Evolutionary conservation across 139 green algal species (phyloP), one percentile per base, ranked within the genome.

Genomic region (Chlorella vulgaris): DNA sequence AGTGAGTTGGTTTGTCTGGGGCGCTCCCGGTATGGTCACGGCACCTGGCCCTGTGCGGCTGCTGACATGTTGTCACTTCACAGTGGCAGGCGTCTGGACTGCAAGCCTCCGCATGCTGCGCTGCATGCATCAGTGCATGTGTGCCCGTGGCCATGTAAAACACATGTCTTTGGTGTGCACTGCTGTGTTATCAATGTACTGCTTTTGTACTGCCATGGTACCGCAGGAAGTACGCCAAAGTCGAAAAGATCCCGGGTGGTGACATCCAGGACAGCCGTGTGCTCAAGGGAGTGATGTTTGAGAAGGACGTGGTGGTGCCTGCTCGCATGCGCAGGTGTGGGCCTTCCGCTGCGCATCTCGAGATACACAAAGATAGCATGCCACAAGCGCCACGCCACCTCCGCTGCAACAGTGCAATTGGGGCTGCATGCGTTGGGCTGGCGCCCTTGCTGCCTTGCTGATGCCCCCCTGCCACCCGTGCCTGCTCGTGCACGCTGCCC

Each of bases 261-360:
- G 86, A 88, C 51, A 93, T 98, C 29, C 93, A 98, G 86, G 94
- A 93, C 84, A 95, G 80, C 69, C 84, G 86, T 61, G 95, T 98
- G 73, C 90, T 98, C 79, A 86, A 89, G 21, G 96, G 97, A 53
- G 97, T 99, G 10, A 98, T 99, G 97, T 98, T 99, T 88, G 95
- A 98, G 84, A 99, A 99, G 87, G 97, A 99, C 83, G 95, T 99
- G 65, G 95, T 99, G 36, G 85, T 92, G 7, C 97, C 97, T 2
- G 95, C 95, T 2, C 93, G 96, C 79, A 99, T 99, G 97, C 86
- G 89, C 31, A 89, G 97, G 77, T 76, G 76, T 40, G 73, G 28
- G 7, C 2, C 7, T 4, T 19, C 63, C 15, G 47, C 47, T 55
- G 47, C 47, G 47, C 47, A 24, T 10, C 47, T 15, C 47, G 15